These are phyloP conservation scores for Aspergillus quadricinctus DNA, from an alignment of 2,329 filamentous ascomycete species.

Conservation along the genomic window DNA sequence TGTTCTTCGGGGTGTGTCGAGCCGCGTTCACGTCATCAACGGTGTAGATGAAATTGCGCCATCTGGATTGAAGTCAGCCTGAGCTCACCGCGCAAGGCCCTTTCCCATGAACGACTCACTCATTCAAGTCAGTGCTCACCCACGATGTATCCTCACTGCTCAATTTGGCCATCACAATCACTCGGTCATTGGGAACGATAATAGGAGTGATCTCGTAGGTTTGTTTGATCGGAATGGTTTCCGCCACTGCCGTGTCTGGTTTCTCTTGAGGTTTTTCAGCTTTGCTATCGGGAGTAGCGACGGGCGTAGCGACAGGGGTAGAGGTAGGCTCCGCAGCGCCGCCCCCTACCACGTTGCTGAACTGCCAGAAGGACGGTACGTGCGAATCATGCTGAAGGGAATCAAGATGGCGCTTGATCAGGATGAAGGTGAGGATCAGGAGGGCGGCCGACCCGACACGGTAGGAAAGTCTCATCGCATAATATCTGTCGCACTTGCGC, in stretches of 20 bases:
- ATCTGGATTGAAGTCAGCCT: conserved; percentile 24
- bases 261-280: neutral
- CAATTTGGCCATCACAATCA: conserved; percentile 43
- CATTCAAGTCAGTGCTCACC: conserved; percentile 40
- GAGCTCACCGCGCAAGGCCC: neutral
- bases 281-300: conserved; percentile 5
- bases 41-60: conserved; percentile 44
- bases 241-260: neutral
- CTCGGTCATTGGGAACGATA: conserved; percentile 33
- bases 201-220: conserved; percentile 26
- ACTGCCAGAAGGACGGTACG: conserved; percentile 25
- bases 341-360: conserved; percentile 12
- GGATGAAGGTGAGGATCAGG: conserved; percentile 25
- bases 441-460: conserved; percentile 27
- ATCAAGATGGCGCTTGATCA: conserved; percentile 24
- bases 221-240: conserved; percentile 11
- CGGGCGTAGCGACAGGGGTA: conserved; percentile 8
- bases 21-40: conserved; percentile 34
- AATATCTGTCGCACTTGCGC: conserved; percentile 8
- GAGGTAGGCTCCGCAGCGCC: conserved; percentile 11
- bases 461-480: conserved; percentile 23
- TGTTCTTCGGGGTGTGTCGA: conserved; percentile 36
- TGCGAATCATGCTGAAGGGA: conserved; percentile 13
- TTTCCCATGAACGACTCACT: conserved; percentile 29
- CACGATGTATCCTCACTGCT: conserved; percentile 44